Base-by-base conservation (phyloP, 805 yeast species). In the Candida broadrunensis region DNA sequence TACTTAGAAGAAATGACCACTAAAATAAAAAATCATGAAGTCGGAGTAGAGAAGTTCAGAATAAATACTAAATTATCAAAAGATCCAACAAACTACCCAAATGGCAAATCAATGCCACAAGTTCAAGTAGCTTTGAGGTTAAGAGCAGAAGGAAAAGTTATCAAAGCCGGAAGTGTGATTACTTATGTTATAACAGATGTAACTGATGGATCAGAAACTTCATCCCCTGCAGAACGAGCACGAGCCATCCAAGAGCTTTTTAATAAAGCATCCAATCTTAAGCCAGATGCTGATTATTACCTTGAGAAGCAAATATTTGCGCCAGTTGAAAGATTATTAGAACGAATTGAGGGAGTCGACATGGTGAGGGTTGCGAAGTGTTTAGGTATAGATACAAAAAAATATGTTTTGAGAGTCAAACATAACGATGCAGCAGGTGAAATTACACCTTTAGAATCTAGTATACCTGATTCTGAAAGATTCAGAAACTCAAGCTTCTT, bases 21-120 rank as follows among this genome's bases (percentile, higher is more conserved):
- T 1, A 74, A 84, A 48, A 72, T 91, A 37, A 78, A 80, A 25
- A 63, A 64, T 19, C 80, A 83, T 56, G 77, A 81, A 52, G 70
- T 85, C 17, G 71, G 84, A n/a, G 67, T 81, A 33, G 83, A 77
- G 46, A 81, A 83, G 57, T 85, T 72, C 56, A 80, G 84, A 51
- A 88, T 93, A 50, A 86, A 90, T 56, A 90, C 93, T n/a, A 81
- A 79, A 53, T 71, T 93, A 33, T 85, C 96, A 1, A 93, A 91
- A 56, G 96, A 89, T 51, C 97, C 98, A 4, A 70, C 68, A 23
- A 81, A 81, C 37, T 93, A 93, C 59, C 89, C 91, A 2, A 81
- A 80, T 48, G 90, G 85, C 18, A 85, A 85, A 48, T 76, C 78
- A 33, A 80, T 84, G 81, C 93, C 96, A 42, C 89, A 88, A 20